Percentiles rank a stretch among this genome's conserved stretches.
phyloP scores from a whole-genome alignment of 2,329 filamentous ascomycete genomes.

The Grosmannia serpens region DNA sequence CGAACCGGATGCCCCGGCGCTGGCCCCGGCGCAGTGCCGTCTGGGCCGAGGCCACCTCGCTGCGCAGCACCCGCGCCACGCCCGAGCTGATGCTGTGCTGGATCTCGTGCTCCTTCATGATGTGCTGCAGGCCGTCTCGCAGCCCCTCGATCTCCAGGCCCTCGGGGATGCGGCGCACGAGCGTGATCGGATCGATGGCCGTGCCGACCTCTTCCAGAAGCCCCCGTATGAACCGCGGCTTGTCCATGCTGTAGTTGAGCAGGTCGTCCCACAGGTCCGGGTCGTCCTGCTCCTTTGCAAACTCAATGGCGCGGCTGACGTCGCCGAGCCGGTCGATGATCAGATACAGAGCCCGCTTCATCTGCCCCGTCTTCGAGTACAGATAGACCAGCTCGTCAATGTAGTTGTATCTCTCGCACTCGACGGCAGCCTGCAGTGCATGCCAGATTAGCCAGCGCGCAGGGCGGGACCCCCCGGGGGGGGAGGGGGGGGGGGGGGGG shows the following conservation, averaged over 20 bases:
- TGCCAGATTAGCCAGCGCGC: constrained; percentile 4
- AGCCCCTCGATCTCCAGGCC: constrained; percentile 87
- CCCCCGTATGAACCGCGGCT: constrained; percentile 85
- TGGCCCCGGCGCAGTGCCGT: constrained; percentile 68
- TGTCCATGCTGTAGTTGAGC: constrained; percentile 93
- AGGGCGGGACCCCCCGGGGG: no score
- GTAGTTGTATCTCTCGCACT: constrained; percentile 72
- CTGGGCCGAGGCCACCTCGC: constrained; percentile 80
- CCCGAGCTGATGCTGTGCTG: constrained; percentile 87
- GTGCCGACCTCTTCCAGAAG: constrained; percentile 90
- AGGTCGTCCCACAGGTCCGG: constrained; percentile 91
- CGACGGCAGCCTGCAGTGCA: constrained; percentile 46
- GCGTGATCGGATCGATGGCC: constrained; percentile 79
- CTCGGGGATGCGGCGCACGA: constrained; percentile 84
- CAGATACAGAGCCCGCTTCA: constrained; percentile 78
- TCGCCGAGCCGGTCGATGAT: constrained; percentile 91
- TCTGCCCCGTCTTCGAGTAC: constrained; percentile 89
- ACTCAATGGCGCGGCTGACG: constrained; percentile 84
- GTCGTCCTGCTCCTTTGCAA: constrained; percentile 88
- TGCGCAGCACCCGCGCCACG: constrained; percentile 73
- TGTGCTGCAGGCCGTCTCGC: constrained; percentile 74
- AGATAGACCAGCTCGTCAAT: constrained; percentile 92
- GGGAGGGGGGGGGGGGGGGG: no score
- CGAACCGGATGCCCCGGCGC: constrained; percentile 79
- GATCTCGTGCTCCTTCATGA: constrained; percentile 93